phyloP scores from a whole-genome alignment of 352 stramenopile species.

The Discostella stelligera region DNA sequence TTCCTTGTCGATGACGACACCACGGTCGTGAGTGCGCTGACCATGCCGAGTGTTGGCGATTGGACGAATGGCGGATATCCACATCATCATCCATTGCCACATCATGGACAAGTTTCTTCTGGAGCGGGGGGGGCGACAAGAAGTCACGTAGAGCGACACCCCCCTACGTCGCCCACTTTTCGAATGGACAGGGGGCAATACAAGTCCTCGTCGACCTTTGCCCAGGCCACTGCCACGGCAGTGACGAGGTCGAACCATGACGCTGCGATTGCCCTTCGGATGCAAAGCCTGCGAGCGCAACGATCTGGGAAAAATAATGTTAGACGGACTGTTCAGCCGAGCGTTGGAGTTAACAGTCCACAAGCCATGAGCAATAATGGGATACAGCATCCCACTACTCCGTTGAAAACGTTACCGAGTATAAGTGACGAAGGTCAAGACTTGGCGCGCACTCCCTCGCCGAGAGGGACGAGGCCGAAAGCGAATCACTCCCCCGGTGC shows the following conservation, averaged over 20 bases:
- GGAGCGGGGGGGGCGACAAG: neutral
- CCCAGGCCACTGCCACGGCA: neutral
- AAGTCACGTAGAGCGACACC: no score
- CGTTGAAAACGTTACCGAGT: neutral
- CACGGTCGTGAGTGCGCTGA: constrained; percentile 38
- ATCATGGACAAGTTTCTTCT: neutral
- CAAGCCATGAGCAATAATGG: neutral
- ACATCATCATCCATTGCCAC: constrained; percentile 9
- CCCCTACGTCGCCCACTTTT: neutral
- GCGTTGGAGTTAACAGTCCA: neutral
- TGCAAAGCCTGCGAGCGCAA: constrained; percentile 42
- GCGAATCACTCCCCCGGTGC: no score
- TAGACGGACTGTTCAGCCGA: neutral
- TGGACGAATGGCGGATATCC: constrained; percentile 1
- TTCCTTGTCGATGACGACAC: constrained; percentile 28
- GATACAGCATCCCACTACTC: neutral
- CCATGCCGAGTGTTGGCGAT: constrained; percentile 37
- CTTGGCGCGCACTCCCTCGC: no score
- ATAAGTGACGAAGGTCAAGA: no score
- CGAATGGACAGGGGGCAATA: neutral
- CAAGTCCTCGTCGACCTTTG: neutral
- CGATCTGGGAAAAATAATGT: constrained; percentile 3
- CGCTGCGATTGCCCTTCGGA: constrained; percentile 42
- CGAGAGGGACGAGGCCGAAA: no score
- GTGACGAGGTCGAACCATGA: constrained; percentile 26